Conservation (phyloP, 1,284 basidiomycete species). For the Heterobasidion parviporum region DNA sequence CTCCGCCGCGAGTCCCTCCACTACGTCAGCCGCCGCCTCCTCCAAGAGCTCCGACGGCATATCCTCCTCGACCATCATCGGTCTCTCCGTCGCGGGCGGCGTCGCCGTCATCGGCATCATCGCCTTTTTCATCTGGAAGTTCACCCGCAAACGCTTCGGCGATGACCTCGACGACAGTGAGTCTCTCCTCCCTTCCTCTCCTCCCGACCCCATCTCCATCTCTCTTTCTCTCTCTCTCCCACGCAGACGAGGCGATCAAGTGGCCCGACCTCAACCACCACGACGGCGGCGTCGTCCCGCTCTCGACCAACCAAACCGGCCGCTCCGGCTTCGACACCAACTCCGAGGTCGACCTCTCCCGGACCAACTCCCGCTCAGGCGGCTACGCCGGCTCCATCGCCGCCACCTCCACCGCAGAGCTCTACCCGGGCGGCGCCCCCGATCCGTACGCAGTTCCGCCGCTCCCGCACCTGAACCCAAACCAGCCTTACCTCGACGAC, state of each 20-base stretch:
- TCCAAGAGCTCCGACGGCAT: conserved; percentile 23
- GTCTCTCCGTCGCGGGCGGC: conserved; percentile 71
- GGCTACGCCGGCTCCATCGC: conserved; percentile 34
- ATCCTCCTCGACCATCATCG: conserved; percentile 63
- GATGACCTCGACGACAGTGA: conserved; percentile 67
- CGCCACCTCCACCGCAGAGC: conserved; percentile 43
- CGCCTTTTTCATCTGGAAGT: conserved; percentile 75
- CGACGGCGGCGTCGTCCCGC: conserved; percentile 36
- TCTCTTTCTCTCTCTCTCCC: conserved; percentile 1
- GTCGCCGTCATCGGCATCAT: conserved; percentile 60
- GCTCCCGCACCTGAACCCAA: conserved; percentile 75
- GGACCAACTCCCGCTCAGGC: conserved; percentile 29
- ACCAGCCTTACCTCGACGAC: conserved; percentile 63
- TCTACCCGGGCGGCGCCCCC: conserved; percentile 25
- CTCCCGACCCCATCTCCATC: conserved; percentile 1
- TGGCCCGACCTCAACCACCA: conserved; percentile 79
- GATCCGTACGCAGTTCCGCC: conserved; percentile 79
- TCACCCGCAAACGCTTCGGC: conserved; percentile 64
- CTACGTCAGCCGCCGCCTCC: conserved; percentile 8
- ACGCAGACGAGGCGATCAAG: conserved; percentile 70
- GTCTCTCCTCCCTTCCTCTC: conserved; percentile 19
- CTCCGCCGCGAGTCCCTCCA: conserved; percentile 9
- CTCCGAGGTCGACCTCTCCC: conserved; percentile 48
- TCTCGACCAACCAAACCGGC: conserved; percentile 56
- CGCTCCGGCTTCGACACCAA: conserved; percentile 57